Percentiles rank a stretch among this genome's conserved stretches.
Evolutionary conservation across 1,284 basidiomycete species (phyloP).

Genomic region (Naganishia sp.): DNA sequence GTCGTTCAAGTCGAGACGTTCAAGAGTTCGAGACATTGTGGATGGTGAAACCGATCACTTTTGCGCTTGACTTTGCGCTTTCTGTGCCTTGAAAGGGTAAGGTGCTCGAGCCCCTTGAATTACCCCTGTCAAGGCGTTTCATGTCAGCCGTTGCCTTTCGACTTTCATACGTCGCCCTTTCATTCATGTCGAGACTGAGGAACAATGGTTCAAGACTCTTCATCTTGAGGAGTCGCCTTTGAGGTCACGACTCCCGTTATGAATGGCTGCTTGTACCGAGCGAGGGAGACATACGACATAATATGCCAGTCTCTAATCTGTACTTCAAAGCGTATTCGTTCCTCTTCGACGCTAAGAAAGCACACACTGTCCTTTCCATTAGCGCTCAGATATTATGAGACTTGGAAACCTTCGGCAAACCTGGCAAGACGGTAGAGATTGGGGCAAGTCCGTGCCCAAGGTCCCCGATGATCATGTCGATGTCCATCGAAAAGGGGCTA

Average conservation of each 20-base stretch:
- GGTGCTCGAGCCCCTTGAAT: too few relatives aligned
- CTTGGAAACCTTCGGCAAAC: not conserved
- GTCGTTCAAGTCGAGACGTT: too few relatives aligned
- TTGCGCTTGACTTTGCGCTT: conserved; percentile 6
- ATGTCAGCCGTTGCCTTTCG: too few relatives aligned
- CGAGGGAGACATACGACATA: too few relatives aligned
- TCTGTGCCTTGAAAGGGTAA: not conserved
- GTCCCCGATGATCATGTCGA: conserved; percentile 13
- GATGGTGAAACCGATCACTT: conserved; percentile 6
- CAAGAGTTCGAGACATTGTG: not conserved
- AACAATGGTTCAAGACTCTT: too few relatives aligned
- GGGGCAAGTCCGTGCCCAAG: conserved; percentile 13
- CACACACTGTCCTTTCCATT: too few relatives aligned
- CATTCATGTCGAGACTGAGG: too few relatives aligned
- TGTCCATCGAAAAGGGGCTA: not conserved
- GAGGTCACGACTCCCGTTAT: too few relatives aligned
- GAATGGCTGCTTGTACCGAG: too few relatives aligned
- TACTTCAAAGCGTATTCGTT: not conserved
- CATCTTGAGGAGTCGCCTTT: too few relatives aligned
- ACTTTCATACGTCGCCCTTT: too few relatives aligned
- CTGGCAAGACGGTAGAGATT: not conserved
- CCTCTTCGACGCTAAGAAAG: not conserved
- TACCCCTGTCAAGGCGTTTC: too few relatives aligned
- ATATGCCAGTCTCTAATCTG: not conserved
- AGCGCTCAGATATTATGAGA: not conserved